Evolutionary conservation across 2,329 filamentous ascomycete species (phyloP).

Genomic region (Rhytidhysteron rufulum): DNA sequence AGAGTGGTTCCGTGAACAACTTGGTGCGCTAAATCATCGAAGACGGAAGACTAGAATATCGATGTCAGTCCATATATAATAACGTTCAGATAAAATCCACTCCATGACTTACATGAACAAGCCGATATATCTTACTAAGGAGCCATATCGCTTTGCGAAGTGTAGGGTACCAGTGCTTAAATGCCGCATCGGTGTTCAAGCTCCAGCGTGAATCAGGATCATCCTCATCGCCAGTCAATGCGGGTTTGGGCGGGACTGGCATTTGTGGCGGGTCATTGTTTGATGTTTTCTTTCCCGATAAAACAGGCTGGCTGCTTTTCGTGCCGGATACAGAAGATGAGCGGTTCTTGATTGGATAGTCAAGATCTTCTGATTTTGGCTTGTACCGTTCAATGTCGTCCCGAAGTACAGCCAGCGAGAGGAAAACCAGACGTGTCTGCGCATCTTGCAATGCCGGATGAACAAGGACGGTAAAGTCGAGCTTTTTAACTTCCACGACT

Average conservation of each 20-base stretch:
- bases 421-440: conserved; percentile 63
- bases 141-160: conserved; percentile 65
- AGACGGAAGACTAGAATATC: conserved; percentile 55
- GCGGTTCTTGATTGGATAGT: conserved; percentile 56
- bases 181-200: conserved; percentile 54
- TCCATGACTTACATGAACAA: conserved; percentile 56
- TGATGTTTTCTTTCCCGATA: conserved; percentile 53
- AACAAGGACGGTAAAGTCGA: conserved; percentile 61
- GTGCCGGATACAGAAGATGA: conserved; percentile 39
- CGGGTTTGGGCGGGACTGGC: conserved; percentile 47
- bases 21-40: conserved; percentile 69
- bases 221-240: conserved; percentile 50
- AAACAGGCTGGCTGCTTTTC: conserved; percentile 40
- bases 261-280: conserved; percentile 37
- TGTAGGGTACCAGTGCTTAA: conserved; percentile 64
- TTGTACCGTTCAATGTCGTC: conserved; percentile 65
- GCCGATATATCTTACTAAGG: conserved; percentile 64
- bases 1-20: conserved; percentile 89
- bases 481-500: conserved; percentile 48
- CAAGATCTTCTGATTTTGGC: conserved; percentile 61
- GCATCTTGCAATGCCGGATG: conserved; percentile 65
- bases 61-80: conserved; percentile 13
- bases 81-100: neutral
- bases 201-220: conserved; percentile 48
- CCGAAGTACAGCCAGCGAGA: conserved; percentile 59